Evolutionary conservation across 1,284 basidiomycete genomes (phyloP), one percentile per base, ranked within the genome.

Genomic region (Trichosporon asahii): DNA sequence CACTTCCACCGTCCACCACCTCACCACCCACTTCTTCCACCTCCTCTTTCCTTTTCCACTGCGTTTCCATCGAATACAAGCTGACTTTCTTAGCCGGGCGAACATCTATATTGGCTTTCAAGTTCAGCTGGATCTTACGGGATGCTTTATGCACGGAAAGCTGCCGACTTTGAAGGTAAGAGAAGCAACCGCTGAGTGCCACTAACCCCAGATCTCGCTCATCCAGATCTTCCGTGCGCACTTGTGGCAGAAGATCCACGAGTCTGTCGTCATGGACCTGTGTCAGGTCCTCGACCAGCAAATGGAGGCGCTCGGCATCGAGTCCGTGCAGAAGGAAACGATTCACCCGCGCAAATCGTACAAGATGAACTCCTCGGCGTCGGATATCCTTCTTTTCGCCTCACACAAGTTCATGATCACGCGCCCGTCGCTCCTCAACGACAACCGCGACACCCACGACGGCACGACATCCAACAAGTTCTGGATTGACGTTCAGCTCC

Each of bases 141-240:
- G 76, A 75, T 83, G 85, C 69, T 84, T 84, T 78, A 93, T 92
- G 92, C 94, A 97, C 84, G 95, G 95, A 78, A 98, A 99, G 86
- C 95, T 99, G 76, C 96, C 69, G 18, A 68, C 64, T 11, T 40
- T 60, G 35, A 60, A 65, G 64, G 21, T 44, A 12, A 44, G 40
- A n/a, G 18, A 33, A 7, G 25, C 23, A 15, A 55, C 12, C 9
- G 29, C 25, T 53, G 46, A 25, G 12, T 21, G 18, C 97, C 49
- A 55, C 5, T 98, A 96, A 4, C 85, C 96, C 76, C 96, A 97
- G 86, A 97, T 98, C 84, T 95, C 74, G 12, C 73, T 82, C 85
- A 99, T 99, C 78, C 96, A 99, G 82, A 97, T 99, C 78, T 99
- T 99, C 93, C 93, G 96, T 86, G 97, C 97, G 67, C 97, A 99